Base-by-base conservation (phyloP, 495 filamentous ascomycete genomes). In the Aspergillus biplanus region DNA sequence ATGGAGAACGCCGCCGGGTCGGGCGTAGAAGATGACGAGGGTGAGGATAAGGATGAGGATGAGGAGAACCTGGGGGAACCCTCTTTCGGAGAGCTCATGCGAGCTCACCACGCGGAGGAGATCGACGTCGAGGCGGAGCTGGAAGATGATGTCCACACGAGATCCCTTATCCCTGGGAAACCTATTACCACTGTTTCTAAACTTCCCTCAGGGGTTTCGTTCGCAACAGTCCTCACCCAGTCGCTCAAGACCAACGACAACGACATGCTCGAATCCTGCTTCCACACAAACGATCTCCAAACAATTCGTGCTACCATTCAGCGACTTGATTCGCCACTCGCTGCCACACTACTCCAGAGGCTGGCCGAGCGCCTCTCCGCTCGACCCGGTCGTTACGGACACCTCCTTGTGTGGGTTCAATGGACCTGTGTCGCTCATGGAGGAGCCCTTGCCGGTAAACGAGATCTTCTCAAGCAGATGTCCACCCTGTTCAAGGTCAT, bases 371-470 rank as follows among this genome's bases (percentile, higher is more conserved):
- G 92, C 65, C 86, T 99, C 73, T 89, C 96, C 68, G 85, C 90
- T 63, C 85, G 91, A 21, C 95, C 95, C 6, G 95, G 93, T 31
- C 86, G 95, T 56, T 93, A 95, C 15, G 92, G 92, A 33, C 90
- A 86, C 65, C 85, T 99, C n/a, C 93, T 97, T 81, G 85, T 90
- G 15, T 99, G 95, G 95, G 89, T 97, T 49, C 92, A 97, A 75
- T 96, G 92, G 92, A 94, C 91, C 1, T 82, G 97, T n/a, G 86
- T 97, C 18, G 89, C 92, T 7, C 95, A 99, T 74, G 95, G 95
- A 65, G 95, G 95, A 63, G 93, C 93, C 56, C 79, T 99, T 39
- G 91, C 92, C 31, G 87, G 87, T 11, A 90, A 96, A 68, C 87
- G 90, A 0, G 87, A 92, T 44, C 75, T 95, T 15, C 84, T 95